phyloP scores from a whole-genome alignment of 164 flowering plant species.

The Vitis amurensis region DNA sequence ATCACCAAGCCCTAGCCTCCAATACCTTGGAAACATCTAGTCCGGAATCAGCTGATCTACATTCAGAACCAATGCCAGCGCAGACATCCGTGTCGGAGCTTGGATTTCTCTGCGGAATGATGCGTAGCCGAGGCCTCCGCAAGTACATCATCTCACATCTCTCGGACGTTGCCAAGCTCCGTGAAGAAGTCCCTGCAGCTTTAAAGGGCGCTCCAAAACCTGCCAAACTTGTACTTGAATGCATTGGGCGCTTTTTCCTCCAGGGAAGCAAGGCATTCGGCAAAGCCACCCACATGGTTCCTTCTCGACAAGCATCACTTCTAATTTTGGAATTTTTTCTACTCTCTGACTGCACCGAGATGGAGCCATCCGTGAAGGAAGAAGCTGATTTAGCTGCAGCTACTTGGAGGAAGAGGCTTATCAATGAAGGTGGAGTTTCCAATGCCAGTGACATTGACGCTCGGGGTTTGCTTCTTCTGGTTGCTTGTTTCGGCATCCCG shows the following conservation, averaged over 20 bases:
- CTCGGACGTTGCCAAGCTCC: slow-evolving; percentile 25
- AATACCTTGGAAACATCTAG: neutral
- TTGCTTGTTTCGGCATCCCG: slow-evolving; percentile 56
- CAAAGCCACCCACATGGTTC: slow-evolving; percentile 37
- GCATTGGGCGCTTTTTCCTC: slow-evolving; percentile 48
- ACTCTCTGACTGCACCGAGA: slow-evolving; percentile 14
- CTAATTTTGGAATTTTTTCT: slow-evolving; percentile 44
- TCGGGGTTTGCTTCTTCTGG: slow-evolving; percentile 49
- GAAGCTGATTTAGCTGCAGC: slow-evolving; percentile 40
- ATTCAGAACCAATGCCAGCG: neutral
- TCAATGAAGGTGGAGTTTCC: slow-evolving; percentile 48
- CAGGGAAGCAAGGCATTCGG: slow-evolving; percentile 51
- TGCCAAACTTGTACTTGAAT: slow-evolving; percentile 43
- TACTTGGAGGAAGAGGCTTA: slow-evolving; percentile 50
- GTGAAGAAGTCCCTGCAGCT: slow-evolving; percentile 43
- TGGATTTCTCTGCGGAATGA: slow-evolving; percentile 26
- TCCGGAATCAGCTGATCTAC: neutral
- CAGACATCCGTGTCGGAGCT: slow-evolving; percentile 24
- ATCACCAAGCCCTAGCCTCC: neutral
- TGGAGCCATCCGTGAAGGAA: slow-evolving; percentile 25
- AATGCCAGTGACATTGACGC: slow-evolving; percentile 41
- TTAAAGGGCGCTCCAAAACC: slow-evolving; percentile 39
- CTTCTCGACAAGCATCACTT: slow-evolving; percentile 36
- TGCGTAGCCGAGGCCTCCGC: slow-evolving; percentile 38
- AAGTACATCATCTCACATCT: slow-evolving; percentile 30